phyloP scores from a whole-genome alignment of 1,284 basidiomycete genomes.

The Tremellales sp. region DNA sequence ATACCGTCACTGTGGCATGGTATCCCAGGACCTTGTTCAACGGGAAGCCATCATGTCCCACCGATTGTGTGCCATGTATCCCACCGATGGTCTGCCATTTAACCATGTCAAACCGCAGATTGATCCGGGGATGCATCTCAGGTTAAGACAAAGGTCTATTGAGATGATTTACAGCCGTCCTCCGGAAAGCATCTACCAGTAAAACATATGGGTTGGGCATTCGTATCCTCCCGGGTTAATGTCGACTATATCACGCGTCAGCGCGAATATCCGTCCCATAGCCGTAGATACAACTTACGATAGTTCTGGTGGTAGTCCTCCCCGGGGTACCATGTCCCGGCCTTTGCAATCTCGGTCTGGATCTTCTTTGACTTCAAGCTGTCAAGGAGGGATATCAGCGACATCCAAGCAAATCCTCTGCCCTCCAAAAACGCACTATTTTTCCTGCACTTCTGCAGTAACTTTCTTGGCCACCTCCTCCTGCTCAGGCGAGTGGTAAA shows the following conservation, averaged over 20 bases:
- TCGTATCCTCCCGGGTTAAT: conserved; percentile 51
- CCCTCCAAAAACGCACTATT: conserved; percentile 53
- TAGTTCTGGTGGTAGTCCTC: conserved; percentile 84
- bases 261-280: background rate
- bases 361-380: conserved; percentile 71
- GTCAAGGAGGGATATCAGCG: no score
- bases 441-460: conserved; percentile 78
- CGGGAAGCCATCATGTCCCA: no score
- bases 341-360: conserved; percentile 66
- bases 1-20: no score
- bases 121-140: no score
- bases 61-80: no score
- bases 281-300: conserved; percentile 27
- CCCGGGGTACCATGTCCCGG: conserved; percentile 72
- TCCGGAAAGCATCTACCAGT: no score
- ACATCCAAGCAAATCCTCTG: no score
- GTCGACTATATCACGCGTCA: conserved; percentile 32
- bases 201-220: conserved; percentile 51
- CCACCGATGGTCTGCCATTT: no score
- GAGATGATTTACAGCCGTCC: no score
- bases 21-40: no score
- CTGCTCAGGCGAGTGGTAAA: conserved; percentile 75
- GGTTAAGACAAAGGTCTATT: no score
- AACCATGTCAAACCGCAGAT: no score
- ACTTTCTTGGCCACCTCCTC: conserved; percentile 68